A percentile compares a stretch with the other conserved stretches of the same genome.
phyloP scores from a whole-genome alignment of 1,284 basidiomycete genomes.

The Sphagnurus paluster region DNA sequence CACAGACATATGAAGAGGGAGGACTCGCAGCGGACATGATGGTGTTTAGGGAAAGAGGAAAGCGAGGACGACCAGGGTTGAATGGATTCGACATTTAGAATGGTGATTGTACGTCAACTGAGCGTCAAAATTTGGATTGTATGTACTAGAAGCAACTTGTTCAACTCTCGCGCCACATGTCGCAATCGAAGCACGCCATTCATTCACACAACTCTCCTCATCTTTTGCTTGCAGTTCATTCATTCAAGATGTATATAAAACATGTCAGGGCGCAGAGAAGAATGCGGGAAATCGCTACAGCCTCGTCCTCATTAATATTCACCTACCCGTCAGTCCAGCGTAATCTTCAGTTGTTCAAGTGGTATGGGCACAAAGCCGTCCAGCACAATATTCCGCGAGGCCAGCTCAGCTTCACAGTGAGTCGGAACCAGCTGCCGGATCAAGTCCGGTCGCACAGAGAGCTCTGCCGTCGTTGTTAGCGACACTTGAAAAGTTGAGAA shows the following conservation, averaged over 20 bases:
- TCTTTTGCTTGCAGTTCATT: too few relatives aligned
- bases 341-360: slow-evolving; percentile 87
- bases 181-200: slow-evolving; percentile 37
- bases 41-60: slow-evolving; percentile 6
- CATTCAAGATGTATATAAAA: slow-evolving; percentile 37
- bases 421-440: slow-evolving; percentile 89
- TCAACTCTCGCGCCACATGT: slow-evolving; percentile 38
- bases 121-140: slow-evolving; percentile 7
- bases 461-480: slow-evolving; percentile 55
- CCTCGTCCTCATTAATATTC: slow-evolving; percentile 12
- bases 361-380: slow-evolving; percentile 95
- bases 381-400: slow-evolving; percentile 83
- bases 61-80: slow-evolving; percentile 1
- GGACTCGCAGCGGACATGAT: slow-evolving; percentile 18
- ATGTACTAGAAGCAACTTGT: not conserved
- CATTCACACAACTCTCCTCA: slow-evolving; percentile 14
- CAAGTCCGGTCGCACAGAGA: slow-evolving; percentile 94
- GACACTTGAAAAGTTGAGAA: not conserved
- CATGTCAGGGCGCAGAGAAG: slow-evolving; percentile 12
- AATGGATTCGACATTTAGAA: slow-evolving; percentile 9
- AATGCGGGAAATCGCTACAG: slow-evolving; percentile 19
- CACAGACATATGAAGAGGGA: slow-evolving; percentile 53
- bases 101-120: slow-evolving; percentile 14
- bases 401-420: slow-evolving; percentile 88
- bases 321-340: slow-evolving; percentile 67